phyloP scores from a whole-genome alignment of 2,329 filamentous ascomycete species.

The Fusarium paranaense region DNA sequence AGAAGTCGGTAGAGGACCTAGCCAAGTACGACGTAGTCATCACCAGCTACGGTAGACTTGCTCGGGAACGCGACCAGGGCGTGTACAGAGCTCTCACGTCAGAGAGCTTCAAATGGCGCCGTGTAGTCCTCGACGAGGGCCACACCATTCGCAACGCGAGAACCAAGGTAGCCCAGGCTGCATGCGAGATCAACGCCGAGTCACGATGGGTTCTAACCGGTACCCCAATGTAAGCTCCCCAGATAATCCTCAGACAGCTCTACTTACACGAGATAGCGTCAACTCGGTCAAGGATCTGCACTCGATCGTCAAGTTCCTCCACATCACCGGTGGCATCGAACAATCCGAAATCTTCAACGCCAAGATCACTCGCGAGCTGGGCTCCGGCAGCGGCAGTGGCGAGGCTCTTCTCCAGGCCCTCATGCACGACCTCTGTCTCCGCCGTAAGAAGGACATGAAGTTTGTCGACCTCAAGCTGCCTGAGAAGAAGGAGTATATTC shows the following conservation, averaged over 20 bases:
- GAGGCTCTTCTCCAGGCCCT: slow-evolving; percentile 77
- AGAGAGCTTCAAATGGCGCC: slow-evolving; percentile 72
- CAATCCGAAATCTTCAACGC: slow-evolving; percentile 79
- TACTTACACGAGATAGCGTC: slow-evolving; percentile 60
- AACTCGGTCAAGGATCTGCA: slow-evolving; percentile 86
- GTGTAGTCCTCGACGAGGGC: slow-evolving; percentile 85
- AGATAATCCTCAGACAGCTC: background rate
- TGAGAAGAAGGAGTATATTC: slow-evolving; percentile 80
- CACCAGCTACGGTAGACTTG: slow-evolving; percentile 84
- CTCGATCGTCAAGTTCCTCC: slow-evolving; percentile 81
- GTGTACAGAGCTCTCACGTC: slow-evolving; percentile 55
- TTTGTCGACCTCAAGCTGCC: slow-evolving; percentile 87
- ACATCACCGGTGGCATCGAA: slow-evolving; percentile 80
- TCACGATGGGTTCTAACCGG: slow-evolving; percentile 85
- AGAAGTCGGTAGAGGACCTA: slow-evolving; percentile 68
- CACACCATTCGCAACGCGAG: slow-evolving; percentile 84
- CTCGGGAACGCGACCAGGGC: slow-evolving; percentile 68
- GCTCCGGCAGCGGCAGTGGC: slow-evolving; percentile 65
- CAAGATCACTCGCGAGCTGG: slow-evolving; percentile 71
- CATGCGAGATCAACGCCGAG: slow-evolving; percentile 72
- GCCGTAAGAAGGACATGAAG: slow-evolving; percentile 87
- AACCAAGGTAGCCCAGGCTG: slow-evolving; percentile 78
- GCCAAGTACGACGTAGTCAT: slow-evolving; percentile 79
- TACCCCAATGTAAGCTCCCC: slow-evolving; percentile 75
- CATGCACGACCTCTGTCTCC: slow-evolving; percentile 83